These are phyloP conservation scores for Beauveria brongniartii DNA, from an alignment of 2,329 filamentous ascomycete genomes.

Conservation along the genomic window DNA sequence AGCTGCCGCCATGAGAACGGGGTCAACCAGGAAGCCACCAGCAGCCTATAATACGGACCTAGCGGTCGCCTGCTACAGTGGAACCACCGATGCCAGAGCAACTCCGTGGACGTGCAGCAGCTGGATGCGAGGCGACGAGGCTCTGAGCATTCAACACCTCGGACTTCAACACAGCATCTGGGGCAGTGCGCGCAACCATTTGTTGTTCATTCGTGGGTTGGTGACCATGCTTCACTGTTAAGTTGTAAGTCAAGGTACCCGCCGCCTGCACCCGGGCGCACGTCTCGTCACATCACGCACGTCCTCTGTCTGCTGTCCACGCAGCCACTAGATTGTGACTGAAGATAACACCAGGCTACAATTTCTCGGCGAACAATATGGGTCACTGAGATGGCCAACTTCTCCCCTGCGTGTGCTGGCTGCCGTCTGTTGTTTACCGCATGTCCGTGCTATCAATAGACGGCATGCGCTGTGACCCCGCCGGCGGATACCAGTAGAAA, in stretches of 20 bases:
- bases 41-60: no score
- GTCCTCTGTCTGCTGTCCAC: neutral
- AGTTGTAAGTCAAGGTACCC: neutral
- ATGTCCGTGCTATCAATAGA: neutral
- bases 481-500: neutral
- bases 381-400: neutral
- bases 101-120: no score
- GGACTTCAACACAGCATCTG: no score
- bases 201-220: no score
- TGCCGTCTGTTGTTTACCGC: neutral
- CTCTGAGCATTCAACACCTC: no score
- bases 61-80: no score
- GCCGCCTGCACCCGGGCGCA: neutral
- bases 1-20: no score
- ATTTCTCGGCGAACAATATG: neutral
- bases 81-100: no score
- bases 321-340: neutral
- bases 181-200: no score
- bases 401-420: neutral
- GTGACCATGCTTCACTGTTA: no score
- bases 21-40: no score
- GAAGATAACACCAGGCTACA: neutral
- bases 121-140: no score
- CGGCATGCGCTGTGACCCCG: neutral
- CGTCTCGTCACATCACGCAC: neutral